phyloP scores from a whole-genome alignment of 768 basidiomycete genomes.

The Tylopilus subfusipes region DNA sequence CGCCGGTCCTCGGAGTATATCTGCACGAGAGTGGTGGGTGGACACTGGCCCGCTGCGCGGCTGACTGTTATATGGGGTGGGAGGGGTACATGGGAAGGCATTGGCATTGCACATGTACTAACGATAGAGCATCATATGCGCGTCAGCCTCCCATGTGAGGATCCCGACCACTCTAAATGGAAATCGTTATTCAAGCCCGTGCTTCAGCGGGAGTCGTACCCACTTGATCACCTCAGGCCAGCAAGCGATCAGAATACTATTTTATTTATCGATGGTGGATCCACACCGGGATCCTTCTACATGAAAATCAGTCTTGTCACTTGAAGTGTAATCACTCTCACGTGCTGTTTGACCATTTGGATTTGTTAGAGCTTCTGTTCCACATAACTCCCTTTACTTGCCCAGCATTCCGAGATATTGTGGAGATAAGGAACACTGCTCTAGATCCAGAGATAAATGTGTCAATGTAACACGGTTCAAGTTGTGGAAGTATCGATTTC shows the following conservation, averaged over 20 bases:
- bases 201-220: not conserved
- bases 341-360: too few relatives aligned
- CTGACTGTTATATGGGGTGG: slow-evolving; percentile 8
- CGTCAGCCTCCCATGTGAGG: slow-evolving; percentile 2
- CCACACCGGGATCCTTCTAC: too few relatives aligned
- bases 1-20: not conserved
- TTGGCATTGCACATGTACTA: slow-evolving; percentile 1
- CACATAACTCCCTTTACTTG: too few relatives aligned
- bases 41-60: not conserved
- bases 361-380: too few relatives aligned
- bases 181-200: not conserved
- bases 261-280: too few relatives aligned
- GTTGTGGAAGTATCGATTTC: too few relatives aligned
- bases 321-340: too few relatives aligned
- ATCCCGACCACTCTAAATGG: not conserved
- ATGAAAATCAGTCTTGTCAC: too few relatives aligned
- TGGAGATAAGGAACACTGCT: too few relatives aligned
- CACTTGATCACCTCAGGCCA: not conserved
- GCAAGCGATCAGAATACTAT: not conserved
- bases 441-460: too few relatives aligned
- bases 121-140: slow-evolving; percentile 1
- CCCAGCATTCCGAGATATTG: too few relatives aligned
- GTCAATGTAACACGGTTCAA: too few relatives aligned
- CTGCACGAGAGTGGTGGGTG: not conserved
- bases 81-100: slow-evolving; percentile 8